Evolutionary conservation across 371 early-diverging fungal genomes (phyloP), one percentile per base, ranked within the genome.

Genomic region (Enterocytospora artemiae): DNA sequence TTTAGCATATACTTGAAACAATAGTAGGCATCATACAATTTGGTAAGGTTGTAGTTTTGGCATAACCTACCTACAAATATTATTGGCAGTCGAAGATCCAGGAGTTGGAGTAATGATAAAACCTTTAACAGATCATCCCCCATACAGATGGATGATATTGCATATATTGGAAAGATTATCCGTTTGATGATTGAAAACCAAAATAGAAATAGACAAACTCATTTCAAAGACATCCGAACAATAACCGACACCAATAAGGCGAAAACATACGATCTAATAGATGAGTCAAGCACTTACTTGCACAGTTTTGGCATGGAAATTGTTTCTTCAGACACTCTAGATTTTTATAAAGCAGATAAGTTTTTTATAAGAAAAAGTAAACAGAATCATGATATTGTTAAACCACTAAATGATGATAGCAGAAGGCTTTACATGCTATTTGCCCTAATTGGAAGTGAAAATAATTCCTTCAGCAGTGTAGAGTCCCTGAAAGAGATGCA

Each of bases 161-260:
- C 5, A 37, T 53, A 53, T 24, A 24, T 32, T 4, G 54, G 54
- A 7, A 32, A 39, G 22, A 24, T 24, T n/a, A 53, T 28, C 18
- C 14, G 54, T 12, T 31, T 24, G 9, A n/a, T 53, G 54, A 53
- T 53, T 5, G 25, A 32, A 32, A 53, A 53, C 22, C 54, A 53
- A 4, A 12, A 18, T 4, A 53, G 22, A 53, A 24, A 31, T 31
- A 32, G 25, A 32, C 5, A 7, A 39, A 28, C 30, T 32, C 30
- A 12, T n/a, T 33, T 33, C 5, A 24, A 32, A 32, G 54, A 53
- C 5, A 14, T 53, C 30, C 7, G 4, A 32, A 31, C 9, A n/a
- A 7, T 53, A 14, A 7, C 30, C 4, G 4, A 20, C 22, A 7
- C 30, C 4, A 12, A 12, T 7, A 24, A 5, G n/a, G n/a, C n/a